Base-by-base conservation (phyloP, 129 eudicot genomes). In the Helichrysum umbraculigerum region DNA sequence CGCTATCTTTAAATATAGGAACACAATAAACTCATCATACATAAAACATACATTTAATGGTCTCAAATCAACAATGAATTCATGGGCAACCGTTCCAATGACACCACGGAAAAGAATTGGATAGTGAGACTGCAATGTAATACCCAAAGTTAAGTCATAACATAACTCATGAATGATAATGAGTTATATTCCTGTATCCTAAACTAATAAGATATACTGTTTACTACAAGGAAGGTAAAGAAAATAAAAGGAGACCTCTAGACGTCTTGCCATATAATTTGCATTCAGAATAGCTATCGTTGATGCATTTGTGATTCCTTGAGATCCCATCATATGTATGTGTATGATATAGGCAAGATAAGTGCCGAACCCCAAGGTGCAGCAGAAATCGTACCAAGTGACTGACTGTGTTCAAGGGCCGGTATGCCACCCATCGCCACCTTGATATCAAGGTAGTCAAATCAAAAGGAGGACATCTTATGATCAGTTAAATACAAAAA, bases 291-390 rank as follows among this genome's bases (percentile, higher is more conserved):
- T 94, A 47, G 99, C 99, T 63, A 91, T 88, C 89, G 91, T 94
- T 30, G 99, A 94, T 79, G 99, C 99, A 42, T 94, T 84, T n/a
- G 97, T 94, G 14, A 94, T 81, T 50, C 99, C 99, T 75, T 81
- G 75, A 12, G 99, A 94, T 20, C 99, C 99, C 99, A 94, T 94
- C 99, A 94, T 94, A 83, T 94, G 92, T 94, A 94, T 70, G 99
- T 89, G 70, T 94, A 94, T 57, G 99, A 94, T 22, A 94, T 94
- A n/a, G 99, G 99, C 87, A 94, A 87, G 81, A 94, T 94, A 64
- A 94, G 96, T 6, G 99, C 97, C 35, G 99, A 94, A 35, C 99
- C 99, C 99, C 99, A 94, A 39, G 99, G 99, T 42, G 99, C 99
- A 19, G 99, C 99, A 29, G 99, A 81, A 52, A 94, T 94, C 37